Conservation (phyloP, 192 early-diverging fungal species). For the Coemansia guatemalensis region DNA sequence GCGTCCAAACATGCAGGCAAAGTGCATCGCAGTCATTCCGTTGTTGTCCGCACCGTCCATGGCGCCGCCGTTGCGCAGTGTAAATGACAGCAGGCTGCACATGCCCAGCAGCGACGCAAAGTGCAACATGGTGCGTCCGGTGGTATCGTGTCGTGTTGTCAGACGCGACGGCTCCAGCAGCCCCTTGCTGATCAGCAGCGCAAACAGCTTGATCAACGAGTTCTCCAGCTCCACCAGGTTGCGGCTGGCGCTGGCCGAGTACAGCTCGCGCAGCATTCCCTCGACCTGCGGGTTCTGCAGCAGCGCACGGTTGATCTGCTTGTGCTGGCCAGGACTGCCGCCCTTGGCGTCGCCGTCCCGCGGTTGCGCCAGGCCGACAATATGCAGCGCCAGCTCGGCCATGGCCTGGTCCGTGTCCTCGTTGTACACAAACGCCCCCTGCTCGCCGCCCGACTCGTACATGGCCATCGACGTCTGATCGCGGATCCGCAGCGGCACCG, state of each 20-base stretch:
- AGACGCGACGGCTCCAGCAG: conserved; percentile 26
- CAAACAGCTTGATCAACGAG: conserved; percentile 28
- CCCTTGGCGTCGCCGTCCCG: conserved; percentile 61
- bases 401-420: conserved; percentile 85
- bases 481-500: conserved; percentile 53
- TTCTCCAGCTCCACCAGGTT: conserved; percentile 42
- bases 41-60: conserved; percentile 62
- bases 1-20: conserved; percentile 60
- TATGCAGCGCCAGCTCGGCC: conserved; percentile 86
- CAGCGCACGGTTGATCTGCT: neutral
- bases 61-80: conserved; percentile 49
- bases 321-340: conserved; percentile 52
- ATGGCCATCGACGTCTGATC: conserved; percentile 45
- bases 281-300: conserved; percentile 16
- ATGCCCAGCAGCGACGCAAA: conserved; percentile 62
- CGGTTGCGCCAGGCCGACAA: conserved; percentile 81
- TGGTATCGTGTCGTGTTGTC: conserved; percentile 28
- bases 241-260: conserved; percentile 17
- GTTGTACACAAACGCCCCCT: conserved; percentile 51
- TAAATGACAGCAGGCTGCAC: conserved; percentile 44
- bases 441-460: conserved; percentile 18
- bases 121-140: conserved; percentile 63
- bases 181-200: conserved; percentile 13
- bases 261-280: conserved; percentile 22
- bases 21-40: conserved; percentile 71